Evolutionary conservation across 805 yeast genomes (phyloP).

Genomic region (Candida gorgasii): DNA sequence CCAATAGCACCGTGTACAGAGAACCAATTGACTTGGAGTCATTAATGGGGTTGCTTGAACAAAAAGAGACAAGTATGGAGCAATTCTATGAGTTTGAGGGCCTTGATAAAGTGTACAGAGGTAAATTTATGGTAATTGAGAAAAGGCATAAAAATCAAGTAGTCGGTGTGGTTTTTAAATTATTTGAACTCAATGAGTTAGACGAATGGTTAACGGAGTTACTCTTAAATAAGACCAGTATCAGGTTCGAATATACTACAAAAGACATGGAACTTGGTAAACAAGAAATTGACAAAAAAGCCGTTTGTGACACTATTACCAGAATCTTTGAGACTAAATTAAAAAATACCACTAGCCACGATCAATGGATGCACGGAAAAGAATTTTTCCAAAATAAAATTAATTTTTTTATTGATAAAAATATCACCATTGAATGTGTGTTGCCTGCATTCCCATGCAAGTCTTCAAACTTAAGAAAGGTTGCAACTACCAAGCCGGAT

Average conservation of each 20-base stretch:
- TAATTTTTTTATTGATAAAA: slow-evolving; percentile 50
- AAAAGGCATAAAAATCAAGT: slow-evolving; percentile 14
- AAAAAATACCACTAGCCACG: slow-evolving; percentile 48
- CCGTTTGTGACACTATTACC: too few relatives aligned
- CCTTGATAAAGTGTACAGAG: not conserved
- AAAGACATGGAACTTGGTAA: too few relatives aligned
- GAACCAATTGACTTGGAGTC: slow-evolving; percentile 1
- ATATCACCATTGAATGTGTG: slow-evolving; percentile 52
- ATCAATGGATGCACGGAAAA: slow-evolving; percentile 51
- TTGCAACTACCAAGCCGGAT: slow-evolving; percentile 51
- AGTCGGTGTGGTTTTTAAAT: slow-evolving; percentile 33
- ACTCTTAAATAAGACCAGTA: slow-evolving; percentile 22
- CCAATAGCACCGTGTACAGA: slow-evolving; percentile 10
- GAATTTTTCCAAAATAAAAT: slow-evolving; percentile 43
- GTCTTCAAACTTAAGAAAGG: slow-evolving; percentile 57
- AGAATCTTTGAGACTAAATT: slow-evolving; percentile 46
- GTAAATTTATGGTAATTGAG: slow-evolving; percentile 22
- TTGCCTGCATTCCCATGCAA: slow-evolving; percentile 68
- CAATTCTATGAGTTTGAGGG: not conserved
- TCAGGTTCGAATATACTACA: too few relatives aligned
- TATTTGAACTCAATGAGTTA: slow-evolving; percentile 23
- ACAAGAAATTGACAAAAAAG: too few relatives aligned
- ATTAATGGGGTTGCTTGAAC: not conserved
- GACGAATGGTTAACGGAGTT: slow-evolving; percentile 36
- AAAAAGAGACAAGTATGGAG: not conserved